phyloP scores from a whole-genome alignment of 2,329 filamentous ascomycete species.

The Coleophoma cylindrospora region DNA sequence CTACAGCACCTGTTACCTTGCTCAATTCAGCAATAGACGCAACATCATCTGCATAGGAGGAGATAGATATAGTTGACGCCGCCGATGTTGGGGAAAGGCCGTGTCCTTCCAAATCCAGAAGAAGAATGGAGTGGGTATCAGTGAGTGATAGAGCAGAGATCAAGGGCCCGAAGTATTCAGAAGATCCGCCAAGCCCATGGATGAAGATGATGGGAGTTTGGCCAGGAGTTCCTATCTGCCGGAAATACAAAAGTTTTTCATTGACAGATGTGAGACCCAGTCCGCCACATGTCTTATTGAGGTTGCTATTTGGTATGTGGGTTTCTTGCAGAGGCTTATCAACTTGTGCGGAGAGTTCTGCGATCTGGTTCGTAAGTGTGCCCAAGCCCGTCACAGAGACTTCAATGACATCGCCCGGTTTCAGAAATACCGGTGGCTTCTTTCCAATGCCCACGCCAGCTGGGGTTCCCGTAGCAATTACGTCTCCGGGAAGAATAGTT shows the following conservation, averaged over 20 bases:
- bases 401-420: constrained; percentile 35
- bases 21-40: constrained; percentile 30
- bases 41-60: constrained; percentile 38
- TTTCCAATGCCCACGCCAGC: constrained; percentile 43
- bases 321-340: constrained; percentile 18
- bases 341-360: constrained; percentile 17
- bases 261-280: constrained; percentile 32
- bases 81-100: constrained; percentile 47
- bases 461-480: constrained; percentile 44
- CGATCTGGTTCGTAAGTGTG: constrained; percentile 33
- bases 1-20: constrained; percentile 27
- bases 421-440: constrained; percentile 34
- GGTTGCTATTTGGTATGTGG: constrained; percentile 25
- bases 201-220: constrained; percentile 40
- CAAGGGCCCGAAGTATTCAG: constrained; percentile 39
- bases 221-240: constrained; percentile 19
- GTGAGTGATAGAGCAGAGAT: constrained; percentile 28
- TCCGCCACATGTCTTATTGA: constrained; percentile 22
- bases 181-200: constrained; percentile 47
- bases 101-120: constrained; percentile 52
- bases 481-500: constrained; percentile 45
- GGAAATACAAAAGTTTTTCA: constrained; percentile 35
- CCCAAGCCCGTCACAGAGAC: constrained; percentile 37
- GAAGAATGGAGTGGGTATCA: constrained; percentile 29
- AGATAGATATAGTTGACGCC: constrained; percentile 34